Conservation (phyloP, 306 rosid species). For the Trifolium subterraneum region DNA sequence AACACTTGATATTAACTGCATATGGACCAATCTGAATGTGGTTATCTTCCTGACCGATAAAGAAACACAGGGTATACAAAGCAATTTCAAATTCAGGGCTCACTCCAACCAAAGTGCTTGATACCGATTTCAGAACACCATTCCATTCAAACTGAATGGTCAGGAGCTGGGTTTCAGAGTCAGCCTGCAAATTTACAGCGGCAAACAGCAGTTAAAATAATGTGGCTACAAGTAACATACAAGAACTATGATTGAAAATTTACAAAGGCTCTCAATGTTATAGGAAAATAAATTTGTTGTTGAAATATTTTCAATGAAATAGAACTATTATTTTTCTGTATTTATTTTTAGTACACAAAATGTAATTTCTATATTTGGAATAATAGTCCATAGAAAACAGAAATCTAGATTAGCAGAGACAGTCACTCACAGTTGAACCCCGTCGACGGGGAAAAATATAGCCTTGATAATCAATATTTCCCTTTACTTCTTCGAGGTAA, state of each 20-base stretch:
- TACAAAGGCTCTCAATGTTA: conserved; percentile 1
- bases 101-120: conserved; percentile 93
- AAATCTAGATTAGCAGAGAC: conserved; percentile 31
- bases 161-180: conserved; percentile 86
- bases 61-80: conserved; percentile 85
- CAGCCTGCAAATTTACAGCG: conserved; percentile 73
- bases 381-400: not conserved
- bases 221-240: conserved; percentile 22
- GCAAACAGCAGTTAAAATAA: conserved; percentile 34
- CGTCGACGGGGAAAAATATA: conserved; percentile 83
- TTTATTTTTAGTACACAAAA: not conserved
- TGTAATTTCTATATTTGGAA: conserved; percentile 4
- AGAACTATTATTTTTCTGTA: conserved; percentile 2
- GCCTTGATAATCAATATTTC: conserved; percentile 92
- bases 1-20: conserved; percentile 81
- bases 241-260: not conserved
- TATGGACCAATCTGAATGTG: conserved; percentile 86
- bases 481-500: conserved; percentile 92
- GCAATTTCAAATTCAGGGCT: conserved; percentile 99
- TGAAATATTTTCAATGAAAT: not conserved
- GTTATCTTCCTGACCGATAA: conserved; percentile 76
- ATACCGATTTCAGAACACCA: conserved; percentile 85
- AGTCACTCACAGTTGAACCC: conserved; percentile 72
- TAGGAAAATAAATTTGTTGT: not conserved
- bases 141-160: conserved; percentile 96